phyloP scores from a whole-genome alignment of 148 eudicot genomes.

The Salicornia ramosissima region DNA sequence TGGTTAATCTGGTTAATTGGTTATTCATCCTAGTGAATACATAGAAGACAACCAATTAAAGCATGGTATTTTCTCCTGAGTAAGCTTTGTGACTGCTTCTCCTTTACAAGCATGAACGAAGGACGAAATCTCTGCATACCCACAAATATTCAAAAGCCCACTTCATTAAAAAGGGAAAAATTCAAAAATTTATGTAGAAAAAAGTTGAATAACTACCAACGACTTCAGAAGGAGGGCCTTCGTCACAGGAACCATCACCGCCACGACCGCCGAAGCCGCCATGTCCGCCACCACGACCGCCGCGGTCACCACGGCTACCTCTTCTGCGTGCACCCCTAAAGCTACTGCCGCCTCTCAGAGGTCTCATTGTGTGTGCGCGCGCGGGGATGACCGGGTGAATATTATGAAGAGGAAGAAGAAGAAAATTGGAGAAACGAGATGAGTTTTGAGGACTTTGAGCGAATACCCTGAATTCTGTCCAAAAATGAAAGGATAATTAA shows the following conservation, averaged over 20 bases:
- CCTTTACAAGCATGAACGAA: slow-evolving; percentile 86
- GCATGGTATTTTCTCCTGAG: slow-evolving; percentile 82
- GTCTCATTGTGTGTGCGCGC: slow-evolving; percentile 70
- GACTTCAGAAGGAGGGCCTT: slow-evolving; percentile 86
- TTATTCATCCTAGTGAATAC: no score
- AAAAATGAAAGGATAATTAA: no score
- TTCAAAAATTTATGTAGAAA: not conserved
- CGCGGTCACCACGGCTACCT: no score
- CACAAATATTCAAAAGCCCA: not conserved
- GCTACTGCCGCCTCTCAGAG: slow-evolving; percentile 64
- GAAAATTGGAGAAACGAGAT: no score
- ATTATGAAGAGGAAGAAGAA: no score
- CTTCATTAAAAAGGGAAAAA: not conserved
- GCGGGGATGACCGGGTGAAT: no score
- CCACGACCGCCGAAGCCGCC: slow-evolving; percentile 28
- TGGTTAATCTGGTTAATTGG: no score
- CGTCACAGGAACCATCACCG: slow-evolving; percentile 53
- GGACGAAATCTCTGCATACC: slow-evolving; percentile 58
- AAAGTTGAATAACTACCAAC: no score
- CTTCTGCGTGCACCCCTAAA: slow-evolving; percentile 42
- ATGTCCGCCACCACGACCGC: slow-evolving; percentile 32
- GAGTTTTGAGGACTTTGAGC: no score
- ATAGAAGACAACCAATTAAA: no score
- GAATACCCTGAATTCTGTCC: no score
- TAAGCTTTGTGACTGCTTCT: slow-evolving; percentile 87